These are phyloP conservation scores for Whalleya microplaca DNA, from an alignment of 2,329 filamentous ascomycete species.

Conservation along the genomic window DNA sequence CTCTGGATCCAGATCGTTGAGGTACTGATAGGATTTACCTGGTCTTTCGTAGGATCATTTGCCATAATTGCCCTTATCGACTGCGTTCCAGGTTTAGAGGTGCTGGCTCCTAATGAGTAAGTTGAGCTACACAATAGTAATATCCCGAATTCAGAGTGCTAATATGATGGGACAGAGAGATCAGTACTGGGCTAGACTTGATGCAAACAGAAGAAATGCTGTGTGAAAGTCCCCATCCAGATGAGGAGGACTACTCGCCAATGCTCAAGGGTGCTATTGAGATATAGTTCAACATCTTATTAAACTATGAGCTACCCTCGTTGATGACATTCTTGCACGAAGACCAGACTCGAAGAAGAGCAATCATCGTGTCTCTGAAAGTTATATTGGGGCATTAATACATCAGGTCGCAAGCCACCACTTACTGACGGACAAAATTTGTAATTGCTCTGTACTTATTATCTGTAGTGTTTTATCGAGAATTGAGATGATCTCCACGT, in stretches of 20 bases:
- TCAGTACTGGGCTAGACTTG: slow-evolving; percentile 52
- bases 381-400: too few species aligned
- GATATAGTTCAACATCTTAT: background rate
- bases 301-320: too few species aligned
- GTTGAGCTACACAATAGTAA: slow-evolving; percentile 19
- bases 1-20: slow-evolving; percentile 55
- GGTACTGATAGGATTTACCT: slow-evolving; percentile 53
- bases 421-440: too few species aligned
- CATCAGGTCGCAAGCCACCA: too few species aligned
- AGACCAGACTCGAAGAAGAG: too few species aligned
- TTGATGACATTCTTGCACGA: too few species aligned
- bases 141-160: slow-evolving; percentile 9
- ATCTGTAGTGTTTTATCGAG: too few species aligned
- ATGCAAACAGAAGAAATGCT: slow-evolving; percentile 54
- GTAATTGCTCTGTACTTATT: too few species aligned
- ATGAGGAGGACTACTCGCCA: slow-evolving; percentile 29
- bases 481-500: too few species aligned
- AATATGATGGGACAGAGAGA: slow-evolving; percentile 38
- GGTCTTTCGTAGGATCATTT: slow-evolving; percentile 54
- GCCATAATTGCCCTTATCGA: slow-evolving; percentile 54
- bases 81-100: slow-evolving; percentile 55
- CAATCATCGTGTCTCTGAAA: too few species aligned
- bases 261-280: slow-evolving; percentile 24
- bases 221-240: slow-evolving; percentile 37
- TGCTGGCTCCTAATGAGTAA: slow-evolving; percentile 56